Conservation (phyloP, 23 red algal genomes). For the Chondrus crispus region DNA sequence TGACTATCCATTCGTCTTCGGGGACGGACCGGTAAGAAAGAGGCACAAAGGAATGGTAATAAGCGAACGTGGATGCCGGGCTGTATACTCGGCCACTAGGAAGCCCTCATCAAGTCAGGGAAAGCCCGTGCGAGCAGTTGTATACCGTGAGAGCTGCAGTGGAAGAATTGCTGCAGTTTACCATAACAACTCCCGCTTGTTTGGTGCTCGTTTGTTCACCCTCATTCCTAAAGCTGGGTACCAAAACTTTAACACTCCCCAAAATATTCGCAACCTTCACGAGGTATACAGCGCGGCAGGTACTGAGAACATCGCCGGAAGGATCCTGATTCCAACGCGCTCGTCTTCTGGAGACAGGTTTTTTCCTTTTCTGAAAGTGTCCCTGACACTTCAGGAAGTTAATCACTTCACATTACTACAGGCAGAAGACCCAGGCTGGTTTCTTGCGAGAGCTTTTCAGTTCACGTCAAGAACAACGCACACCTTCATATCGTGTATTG, state of each 20-base stretch:
- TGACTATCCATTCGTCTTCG: conserved; percentile 13
- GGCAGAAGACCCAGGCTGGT: conserved; percentile 26
- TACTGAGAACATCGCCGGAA: background rate
- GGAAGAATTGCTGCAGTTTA: conserved; percentile 24
- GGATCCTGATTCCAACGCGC: too few relatives aligned
- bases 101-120: background rate
- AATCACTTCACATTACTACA: background rate
- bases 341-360: background rate
- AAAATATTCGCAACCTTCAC: background rate
- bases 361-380: background rate
- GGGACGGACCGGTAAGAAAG: background rate
- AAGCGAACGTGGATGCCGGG: conserved; percentile 6
- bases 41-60: background rate
- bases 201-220: background rate
- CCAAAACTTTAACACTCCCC: background rate
- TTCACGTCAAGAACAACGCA: background rate
- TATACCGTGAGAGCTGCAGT: conserved; percentile 35
- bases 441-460: conserved; percentile 22
- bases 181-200: conserved; percentile 5
- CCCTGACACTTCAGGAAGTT: background rate
- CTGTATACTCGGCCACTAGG: background rate
- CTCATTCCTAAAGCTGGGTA: background rate
- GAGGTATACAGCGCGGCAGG: background rate
- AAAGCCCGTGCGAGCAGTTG: background rate
- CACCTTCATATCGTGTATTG: background rate